Evolutionary conservation across 176 grass and related monocot species (phyloP).

Genomic region (Phoenix dactylifera): DNA sequence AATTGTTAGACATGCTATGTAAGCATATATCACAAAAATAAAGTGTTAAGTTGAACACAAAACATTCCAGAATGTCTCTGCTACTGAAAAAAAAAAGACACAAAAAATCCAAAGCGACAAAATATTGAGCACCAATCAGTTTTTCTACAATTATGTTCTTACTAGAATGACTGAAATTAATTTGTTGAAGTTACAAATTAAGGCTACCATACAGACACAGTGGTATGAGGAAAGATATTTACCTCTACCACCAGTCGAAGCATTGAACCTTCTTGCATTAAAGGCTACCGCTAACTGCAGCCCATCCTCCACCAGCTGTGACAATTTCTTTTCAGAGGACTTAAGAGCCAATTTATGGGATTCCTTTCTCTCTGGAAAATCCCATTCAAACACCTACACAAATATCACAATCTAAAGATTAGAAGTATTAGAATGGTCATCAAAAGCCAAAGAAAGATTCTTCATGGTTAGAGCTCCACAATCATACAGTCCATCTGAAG

Average conservation of each 20-base stretch:
- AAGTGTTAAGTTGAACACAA: too few relatives aligned
- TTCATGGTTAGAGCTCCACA: too few relatives aligned
- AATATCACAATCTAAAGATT: slow-evolving; percentile 21
- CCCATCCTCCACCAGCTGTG: slow-evolving; percentile 43
- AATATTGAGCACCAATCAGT: too few relatives aligned
- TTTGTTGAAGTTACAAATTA: too few relatives aligned
- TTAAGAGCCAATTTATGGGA: slow-evolving; percentile 28
- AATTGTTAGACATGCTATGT: too few relatives aligned
- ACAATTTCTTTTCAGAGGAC: slow-evolving; percentile 40
- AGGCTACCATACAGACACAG: too few relatives aligned
- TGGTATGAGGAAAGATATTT: slow-evolving; percentile 8
- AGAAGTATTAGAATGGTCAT: background rate
- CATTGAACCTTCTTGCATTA: slow-evolving; percentile 61
- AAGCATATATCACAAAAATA: too few relatives aligned
- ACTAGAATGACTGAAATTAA: too few relatives aligned
- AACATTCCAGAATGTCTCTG: background rate
- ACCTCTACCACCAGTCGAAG: slow-evolving; percentile 84
- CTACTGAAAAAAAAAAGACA: background rate
- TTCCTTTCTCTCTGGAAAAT: slow-evolving; percentile 29
- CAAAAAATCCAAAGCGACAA: too few relatives aligned
- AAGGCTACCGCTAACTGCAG: slow-evolving; percentile 70
- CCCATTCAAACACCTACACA: slow-evolving; percentile 69
- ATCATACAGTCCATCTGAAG: too few relatives aligned
- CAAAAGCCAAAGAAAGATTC: background rate
- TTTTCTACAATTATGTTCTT: too few relatives aligned